Evolutionary conservation across 2,329 filamentous ascomycete genomes (phyloP).

Genomic region (Alternaria gansuensis): DNA sequence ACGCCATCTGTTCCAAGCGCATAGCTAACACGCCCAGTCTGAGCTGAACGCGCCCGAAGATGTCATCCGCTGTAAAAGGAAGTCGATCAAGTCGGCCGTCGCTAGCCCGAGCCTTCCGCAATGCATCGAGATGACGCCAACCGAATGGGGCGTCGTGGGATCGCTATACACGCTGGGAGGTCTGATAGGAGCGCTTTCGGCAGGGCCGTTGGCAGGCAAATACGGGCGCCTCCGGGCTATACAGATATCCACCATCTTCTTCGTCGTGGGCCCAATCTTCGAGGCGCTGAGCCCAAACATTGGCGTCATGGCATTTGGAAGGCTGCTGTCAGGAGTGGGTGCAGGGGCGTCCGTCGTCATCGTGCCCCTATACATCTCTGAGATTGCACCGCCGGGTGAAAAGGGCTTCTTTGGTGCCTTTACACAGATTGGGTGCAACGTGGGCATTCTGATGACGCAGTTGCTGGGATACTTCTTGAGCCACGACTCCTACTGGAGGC

Average conservation of each 20-base stretch:
- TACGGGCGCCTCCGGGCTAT: constrained; percentile 80
- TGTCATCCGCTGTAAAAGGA: constrained; percentile 84
- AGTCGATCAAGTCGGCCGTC: constrained; percentile 57
- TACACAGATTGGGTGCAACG: constrained; percentile 93
- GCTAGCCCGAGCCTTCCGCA: constrained; percentile 63
- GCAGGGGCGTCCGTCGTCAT: constrained; percentile 92
- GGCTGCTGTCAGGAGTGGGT: constrained; percentile 81
- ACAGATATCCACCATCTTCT: constrained; percentile 78
- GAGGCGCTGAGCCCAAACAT: constrained; percentile 77
- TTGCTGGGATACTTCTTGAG: constrained; percentile 88
- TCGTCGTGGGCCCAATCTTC: constrained; percentile 75
- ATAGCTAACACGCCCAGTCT: constrained; percentile 64
- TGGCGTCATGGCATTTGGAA: constrained; percentile 72
- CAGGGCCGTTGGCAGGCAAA: constrained; percentile 79
- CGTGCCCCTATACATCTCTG: constrained; percentile 92
- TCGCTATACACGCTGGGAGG: constrained; percentile 93
- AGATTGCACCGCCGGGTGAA: constrained; percentile 76
- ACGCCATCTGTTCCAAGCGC: constrained; percentile 3
- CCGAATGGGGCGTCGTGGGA: constrained; percentile 83
- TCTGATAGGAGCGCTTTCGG: constrained; percentile 79
- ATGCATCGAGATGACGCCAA: constrained; percentile 88
- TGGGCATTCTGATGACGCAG: constrained; percentile 86
- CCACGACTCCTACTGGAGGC: constrained; percentile 79
- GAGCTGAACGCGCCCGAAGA: constrained; percentile 96
- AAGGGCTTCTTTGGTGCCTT: constrained; percentile 82